Conservation (phyloP, 176 grass and related monocot genomes). For the Poa pratensis region DNA sequence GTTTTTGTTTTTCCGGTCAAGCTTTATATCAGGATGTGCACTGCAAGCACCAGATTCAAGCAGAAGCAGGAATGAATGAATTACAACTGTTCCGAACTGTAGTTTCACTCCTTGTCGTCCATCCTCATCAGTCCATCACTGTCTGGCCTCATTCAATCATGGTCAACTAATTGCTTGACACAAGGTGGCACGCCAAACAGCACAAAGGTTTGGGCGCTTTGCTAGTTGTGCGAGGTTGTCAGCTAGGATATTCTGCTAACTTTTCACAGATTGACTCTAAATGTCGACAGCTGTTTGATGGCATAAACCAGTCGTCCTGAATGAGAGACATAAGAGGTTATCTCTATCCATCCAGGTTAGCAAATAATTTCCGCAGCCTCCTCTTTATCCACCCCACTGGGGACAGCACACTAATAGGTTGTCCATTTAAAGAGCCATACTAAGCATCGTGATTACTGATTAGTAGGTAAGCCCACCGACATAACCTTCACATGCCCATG, state of each 20-base stretch:
- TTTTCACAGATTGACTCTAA: background rate
- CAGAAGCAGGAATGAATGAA: background rate
- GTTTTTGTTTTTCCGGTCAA: background rate
- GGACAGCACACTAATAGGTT: background rate
- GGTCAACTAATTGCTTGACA: background rate
- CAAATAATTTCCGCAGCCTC: background rate
- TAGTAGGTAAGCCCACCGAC: background rate
- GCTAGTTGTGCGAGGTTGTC: background rate
- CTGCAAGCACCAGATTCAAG: background rate
- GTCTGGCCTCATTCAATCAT: background rate
- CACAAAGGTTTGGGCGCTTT: background rate
- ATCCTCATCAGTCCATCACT: background rate
- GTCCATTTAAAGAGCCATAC: background rate
- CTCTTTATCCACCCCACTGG: background rate
- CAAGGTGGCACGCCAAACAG: background rate
- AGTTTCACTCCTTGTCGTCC: background rate
- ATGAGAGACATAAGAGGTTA: background rate
- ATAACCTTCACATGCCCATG: background rate
- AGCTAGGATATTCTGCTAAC: background rate
- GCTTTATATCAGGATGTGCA: background rate
- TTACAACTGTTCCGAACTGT: background rate
- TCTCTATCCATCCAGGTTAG: background rate
- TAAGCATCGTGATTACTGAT: background rate
- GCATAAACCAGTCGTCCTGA: background rate
- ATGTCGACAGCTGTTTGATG: background rate